Base-by-base conservation (phyloP, 768 basidiomycete species). In the Mycena rebaudengoi region DNA sequence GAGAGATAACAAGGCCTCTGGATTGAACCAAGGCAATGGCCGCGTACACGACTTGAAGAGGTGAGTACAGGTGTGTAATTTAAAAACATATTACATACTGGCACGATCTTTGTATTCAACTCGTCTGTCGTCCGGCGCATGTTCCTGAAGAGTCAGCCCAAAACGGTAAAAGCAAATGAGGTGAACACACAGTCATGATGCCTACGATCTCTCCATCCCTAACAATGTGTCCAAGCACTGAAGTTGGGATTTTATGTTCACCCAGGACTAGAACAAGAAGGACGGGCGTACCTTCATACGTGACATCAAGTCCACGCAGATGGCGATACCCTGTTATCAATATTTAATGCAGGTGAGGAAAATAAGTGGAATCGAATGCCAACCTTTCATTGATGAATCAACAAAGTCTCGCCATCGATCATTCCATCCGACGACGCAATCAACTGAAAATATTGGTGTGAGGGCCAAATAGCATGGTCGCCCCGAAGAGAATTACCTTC, bases 341-440 rank as follows among this genome's bases (percentile, higher is more conserved):
- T 16, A 21, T 21, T 58, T 13, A 58, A 30, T 48, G 13, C 11
- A 30, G 2, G 18, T 2, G 33, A 48, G 2, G 26, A 37, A 8
- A 3, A n/a, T n/a, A 46, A 32, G 18, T 10, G 20, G 8, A 21
- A 8, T 10, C 18, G 33, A 49, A 23, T n/a, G 2, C 23, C 8
- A 14, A 58, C 56, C 56, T 58, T 11, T 28, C 78, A 81, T 80
- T 20, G 71, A 71, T 13, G 44, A 57, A 29, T 79, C 73, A 2
- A 81, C 66, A 8, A 65, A 32, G 37, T 58, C 23, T 41, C 76
- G 61, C 25, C 69, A 66, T 12, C 45, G 26, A 30, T 77, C 69
- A 26, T 76, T 71, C 68, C 74, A 76, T 8, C 72, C 79, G 33
- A 77, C 71, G 33, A 73, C 65, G 7, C 78, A 67, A 64, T 82